phyloP scores from a whole-genome alignment of 129 eudicot genomes.

The Flaveria brownii region DNA sequence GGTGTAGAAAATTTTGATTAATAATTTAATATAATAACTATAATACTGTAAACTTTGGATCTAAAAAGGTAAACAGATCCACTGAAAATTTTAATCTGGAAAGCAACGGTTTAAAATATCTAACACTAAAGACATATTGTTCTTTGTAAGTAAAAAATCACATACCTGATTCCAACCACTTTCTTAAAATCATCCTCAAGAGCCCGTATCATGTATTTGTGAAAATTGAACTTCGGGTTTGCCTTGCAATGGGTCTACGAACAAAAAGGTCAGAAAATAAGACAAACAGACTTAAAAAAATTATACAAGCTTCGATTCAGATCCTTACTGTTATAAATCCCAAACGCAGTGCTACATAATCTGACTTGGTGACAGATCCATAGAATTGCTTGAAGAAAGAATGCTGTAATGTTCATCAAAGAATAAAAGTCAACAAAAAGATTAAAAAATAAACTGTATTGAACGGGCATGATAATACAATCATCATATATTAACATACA shows the following conservation, averaged over 20 bases:
- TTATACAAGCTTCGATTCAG: not conserved
- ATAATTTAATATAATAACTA: not conserved
- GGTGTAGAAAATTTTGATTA: not conserved
- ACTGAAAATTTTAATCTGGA: not conserved
- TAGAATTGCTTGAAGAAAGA: conserved; percentile 73
- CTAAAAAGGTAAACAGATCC: no score
- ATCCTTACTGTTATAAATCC: conserved; percentile 62
- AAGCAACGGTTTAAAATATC: not conserved
- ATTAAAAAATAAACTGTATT: not conserved
- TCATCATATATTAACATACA: not conserved
- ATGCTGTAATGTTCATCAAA: conserved; percentile 44
- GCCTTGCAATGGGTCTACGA: conserved; percentile 54
- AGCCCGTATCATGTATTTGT: conserved; percentile 76
- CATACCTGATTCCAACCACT: conserved; percentile 77
- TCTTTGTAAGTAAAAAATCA: not conserved
- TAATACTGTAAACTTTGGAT: no score
- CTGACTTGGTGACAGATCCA: conserved; percentile 68
- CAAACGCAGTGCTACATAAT: conserved; percentile 58
- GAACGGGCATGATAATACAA: not conserved
- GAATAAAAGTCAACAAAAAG: not conserved
- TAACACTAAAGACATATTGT: not conserved
- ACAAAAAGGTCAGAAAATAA: not conserved
- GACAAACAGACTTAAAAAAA: not conserved
- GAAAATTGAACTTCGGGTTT: conserved; percentile 65
- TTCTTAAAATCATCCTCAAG: conserved; percentile 70